Base-by-base conservation (phyloP, 768 basidiomycete species). In the Myochromella boudieri region DNA sequence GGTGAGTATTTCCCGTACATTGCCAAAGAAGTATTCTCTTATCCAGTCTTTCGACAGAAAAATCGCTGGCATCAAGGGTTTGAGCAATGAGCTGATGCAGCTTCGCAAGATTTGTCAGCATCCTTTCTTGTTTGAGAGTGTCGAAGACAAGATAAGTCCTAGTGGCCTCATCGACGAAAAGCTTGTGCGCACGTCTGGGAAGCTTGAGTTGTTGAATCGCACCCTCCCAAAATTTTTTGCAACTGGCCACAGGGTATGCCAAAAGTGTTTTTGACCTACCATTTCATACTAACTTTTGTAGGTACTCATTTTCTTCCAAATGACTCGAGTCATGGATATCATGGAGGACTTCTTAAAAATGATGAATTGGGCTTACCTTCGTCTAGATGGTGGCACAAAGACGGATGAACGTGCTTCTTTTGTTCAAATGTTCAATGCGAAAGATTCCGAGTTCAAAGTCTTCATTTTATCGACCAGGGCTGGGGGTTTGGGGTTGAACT, bases 251-350 rank as follows among this genome's bases (percentile, higher is more conserved):
- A 84, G 95, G 62, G 91, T 91, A 60, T 37, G 80, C 55, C 27
- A 9, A 50, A 42, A 18, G 11, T 31, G 44, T 4, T 21, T 25
- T 17, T 34, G 18, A 6, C 20, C 33, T n/a, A 34, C 26, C 37
- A 20, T 41, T 48, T 37, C 6, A 33, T 50, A 40, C 29, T 46
- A 34, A 39, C 46, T 11, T 41, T 27, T 25, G 0, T 53, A 93
- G 89, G 91, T 95, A 37, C 82, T 99, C 46, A 97, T 99, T 58
- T 98, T 99, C 82, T 98, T 98, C 85, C 97, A 99, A 69, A 97
- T 98, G 97, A 97, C 95, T 12, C 91, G 93, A 61, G 92, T 97
- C 58, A 97, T 98, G 95, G 91, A 95, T 53, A 94, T 97, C 63
- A 92, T 95, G 83, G 91, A 92, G 59, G 95, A 97, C 59, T 97